Base-by-base conservation (phyloP, 768 basidiomycete genomes). In the Xanthoconium stramineum region DNA sequence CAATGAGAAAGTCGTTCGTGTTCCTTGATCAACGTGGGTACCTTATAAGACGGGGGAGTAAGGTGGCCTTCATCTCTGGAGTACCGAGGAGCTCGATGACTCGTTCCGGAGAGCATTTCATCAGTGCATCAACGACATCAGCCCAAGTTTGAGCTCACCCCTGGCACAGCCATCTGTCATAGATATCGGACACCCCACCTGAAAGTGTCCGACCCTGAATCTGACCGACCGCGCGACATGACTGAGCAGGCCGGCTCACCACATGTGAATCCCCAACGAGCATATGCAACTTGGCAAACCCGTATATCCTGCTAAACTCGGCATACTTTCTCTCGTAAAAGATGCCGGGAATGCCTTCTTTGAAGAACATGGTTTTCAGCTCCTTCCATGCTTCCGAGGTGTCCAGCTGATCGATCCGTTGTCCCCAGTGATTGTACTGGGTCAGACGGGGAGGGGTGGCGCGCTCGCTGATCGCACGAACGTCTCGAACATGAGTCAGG, bases 141-240 rank as follows among this genome's bases (percentile, higher is more conserved):
- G 15, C 20, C 29, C 46, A 8, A 47, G 47, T 53, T 37, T 5
- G 30, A 29, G 57, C 71, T 37, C 39, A 80, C 81, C 76, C 63
- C 89, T 75, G 9, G 89, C 88, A 37, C 79, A 78, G 0, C 89
- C 89, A 66, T 92, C 89, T 0, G 88, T 86, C 90, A 92, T 91
- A 37, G 83, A 83, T 54, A 89, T 69, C 1, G 90, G 90, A 55
- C 89, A 91, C 55, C 84, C 81, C 10, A 86, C 76, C 83, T 87
- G 45, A n/a, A 19, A 39, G 29, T 3, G 20, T 6, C 24, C 40
- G 28, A 15, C 20, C 38, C 33, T 53, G 32, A 50, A n/a, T 20
- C 32, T 19, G 19, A 53, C 43, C 32, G 24, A 29, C 19, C 3
- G 24, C 9, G 11, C 37, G 38, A 24, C 3, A 33, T 35, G 37